These are phyloP conservation scores for Vachellia collinsii DNA, from an alignment of 306 rosid species.

Conservation along the genomic window DNA sequence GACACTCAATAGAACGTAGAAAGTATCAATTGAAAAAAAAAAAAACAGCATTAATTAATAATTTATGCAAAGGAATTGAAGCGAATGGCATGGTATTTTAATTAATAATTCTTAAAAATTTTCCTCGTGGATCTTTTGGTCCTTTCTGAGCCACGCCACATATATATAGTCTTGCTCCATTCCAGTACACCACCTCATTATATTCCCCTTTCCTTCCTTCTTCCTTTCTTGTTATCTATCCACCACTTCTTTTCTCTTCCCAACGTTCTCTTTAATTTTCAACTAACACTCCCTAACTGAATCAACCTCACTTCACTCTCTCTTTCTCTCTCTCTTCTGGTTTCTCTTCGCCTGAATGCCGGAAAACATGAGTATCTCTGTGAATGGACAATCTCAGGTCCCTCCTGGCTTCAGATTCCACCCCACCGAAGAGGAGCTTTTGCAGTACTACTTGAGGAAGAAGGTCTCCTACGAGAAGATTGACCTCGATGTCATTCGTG, in stretches of 20 bases:
- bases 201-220: constrained; percentile 28
- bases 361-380: constrained; percentile 78
- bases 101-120: constrained; percentile 5
- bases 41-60: not conserved
- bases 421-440: constrained; percentile 85
- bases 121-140: constrained; percentile 39
- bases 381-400: constrained; percentile 89
- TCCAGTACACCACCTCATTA: constrained; percentile 47
- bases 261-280: constrained; percentile 26
- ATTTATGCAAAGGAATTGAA: not conserved
- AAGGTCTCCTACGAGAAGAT: constrained; percentile 76
- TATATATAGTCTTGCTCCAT: constrained; percentile 55
- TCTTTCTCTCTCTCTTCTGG: not conserved
- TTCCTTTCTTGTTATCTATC: constrained; percentile 22
- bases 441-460: constrained; percentile 82
- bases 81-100: not conserved
- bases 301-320: not conserved
- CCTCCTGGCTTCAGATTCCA: constrained; percentile 94
- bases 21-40: not conserved
- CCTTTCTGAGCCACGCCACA: constrained; percentile 47
- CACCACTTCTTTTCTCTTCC: not conserved
- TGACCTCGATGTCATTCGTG: constrained; percentile 87
- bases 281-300: constrained; percentile 13
- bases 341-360: constrained; percentile 42
- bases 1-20: not conserved